These are phyloP conservation scores for Aquanectria penicillioides DNA, from an alignment of 2,329 filamentous ascomycete species.

Conservation along the genomic window DNA sequence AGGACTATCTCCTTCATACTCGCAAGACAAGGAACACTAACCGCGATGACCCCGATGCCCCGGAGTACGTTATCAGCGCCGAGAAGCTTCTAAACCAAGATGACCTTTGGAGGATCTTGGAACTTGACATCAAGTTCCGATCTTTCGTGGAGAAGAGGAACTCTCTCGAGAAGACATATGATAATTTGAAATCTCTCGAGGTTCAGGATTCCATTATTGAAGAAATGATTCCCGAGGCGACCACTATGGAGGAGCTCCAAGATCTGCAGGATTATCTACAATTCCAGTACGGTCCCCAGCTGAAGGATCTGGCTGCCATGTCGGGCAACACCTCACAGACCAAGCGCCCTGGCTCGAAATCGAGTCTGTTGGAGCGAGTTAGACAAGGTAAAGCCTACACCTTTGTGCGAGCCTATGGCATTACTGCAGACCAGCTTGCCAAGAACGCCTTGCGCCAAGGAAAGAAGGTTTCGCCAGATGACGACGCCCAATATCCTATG, in stretches of 20 bases:
- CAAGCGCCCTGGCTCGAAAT: conserved; percentile 85
- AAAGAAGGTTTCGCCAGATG: conserved; percentile 84
- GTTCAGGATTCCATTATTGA: conserved; percentile 81
- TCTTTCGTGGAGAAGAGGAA: conserved; percentile 93
- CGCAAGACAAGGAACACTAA: conserved; percentile 72
- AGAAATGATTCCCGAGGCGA: conserved; percentile 81
- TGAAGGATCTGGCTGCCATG: conserved; percentile 80
- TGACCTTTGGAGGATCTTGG: conserved; percentile 94
- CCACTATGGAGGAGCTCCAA: conserved; percentile 93
- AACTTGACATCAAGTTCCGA: conserved; percentile 94
- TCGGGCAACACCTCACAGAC: conserved; percentile 71
- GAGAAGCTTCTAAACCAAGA: conserved; percentile 92
- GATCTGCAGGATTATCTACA: conserved; percentile 97
- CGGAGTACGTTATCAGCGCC: conserved; percentile 78
- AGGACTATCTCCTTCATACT: conserved; percentile 95
- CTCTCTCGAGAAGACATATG: conserved; percentile 80
- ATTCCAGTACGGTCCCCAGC: conserved; percentile 86
- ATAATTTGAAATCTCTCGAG: conserved; percentile 73
- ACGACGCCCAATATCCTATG: conserved; percentile 80
- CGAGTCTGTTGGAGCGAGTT: conserved; percentile 84
- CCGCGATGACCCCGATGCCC: conserved; percentile 74
- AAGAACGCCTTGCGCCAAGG: conserved; percentile 85
- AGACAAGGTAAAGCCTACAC: conserved; percentile 82
- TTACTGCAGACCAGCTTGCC: conserved; percentile 87
- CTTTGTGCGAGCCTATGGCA: conserved; percentile 89